Evolutionary conservation across 2,329 filamentous ascomycete genomes (phyloP), one percentile per base, ranked within the genome.

Genomic region (Fusarium fujikuroi): DNA sequence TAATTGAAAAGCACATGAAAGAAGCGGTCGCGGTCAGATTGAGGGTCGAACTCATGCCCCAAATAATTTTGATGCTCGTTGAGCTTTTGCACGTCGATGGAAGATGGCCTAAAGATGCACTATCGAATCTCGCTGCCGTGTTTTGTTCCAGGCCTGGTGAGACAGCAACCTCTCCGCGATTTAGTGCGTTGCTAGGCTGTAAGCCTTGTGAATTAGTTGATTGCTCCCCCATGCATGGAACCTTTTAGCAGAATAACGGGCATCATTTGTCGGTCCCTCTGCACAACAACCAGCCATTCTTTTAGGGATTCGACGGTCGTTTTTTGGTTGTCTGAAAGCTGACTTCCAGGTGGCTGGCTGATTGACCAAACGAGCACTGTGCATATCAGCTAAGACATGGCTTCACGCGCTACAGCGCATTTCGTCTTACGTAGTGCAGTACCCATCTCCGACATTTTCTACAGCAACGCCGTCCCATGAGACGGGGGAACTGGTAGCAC

Each of bases 331-430:
- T n/a, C 42, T 11, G 34, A 30, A n/a, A 63, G 60, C 47, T 34
- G 42, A 46, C 21, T 25, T n/a, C 25, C 14, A 21, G 18, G 62
- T 63, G 62, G 62, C 44, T 65, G 62, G 39, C 23, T 61, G 36
- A 47, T 12, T n/a, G 15, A 58, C 54, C 19, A 47, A 58, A 58
- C 25, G 54, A n/a, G 54, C 42, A 21, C 54, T n/a, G 30, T 25
- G 40, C 54, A 58, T 58, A 49, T 36, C 5, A 16, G 40, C 37
- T 52, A 40, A 49, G 61, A 44, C 62, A 39, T 47, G n/a, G 32
- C 62, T 47, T 50, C 23, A 3, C 28, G 19, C 15, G 16, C 18
- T 47, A 21, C 30, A 23, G 47, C 21, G 16, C 60, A n/a, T 9
- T 63, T 32, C 18, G 34, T 46, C 46, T 56, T 63, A 53, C 46